Base-by-base conservation (phyloP, 495 filamentous ascomycete species). In the Penicillium waksmanii region DNA sequence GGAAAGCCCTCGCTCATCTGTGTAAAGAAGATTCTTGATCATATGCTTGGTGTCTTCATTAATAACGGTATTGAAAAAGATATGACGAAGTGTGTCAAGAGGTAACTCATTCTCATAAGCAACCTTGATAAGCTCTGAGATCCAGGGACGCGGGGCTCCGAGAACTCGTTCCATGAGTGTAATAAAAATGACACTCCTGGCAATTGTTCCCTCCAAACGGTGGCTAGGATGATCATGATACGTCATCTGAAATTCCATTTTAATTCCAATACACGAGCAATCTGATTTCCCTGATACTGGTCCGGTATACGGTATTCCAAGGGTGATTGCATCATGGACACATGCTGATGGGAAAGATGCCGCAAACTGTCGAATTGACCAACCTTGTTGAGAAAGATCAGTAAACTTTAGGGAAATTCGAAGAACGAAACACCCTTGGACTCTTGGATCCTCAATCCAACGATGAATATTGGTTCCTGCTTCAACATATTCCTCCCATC, bases 1-100 rank as follows among this genome's bases (percentile, higher is more conserved):
- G 4, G 7, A 0, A 12, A 54, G 27, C 3, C 51, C 51, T 6
- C 51, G 52, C 1, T n/a, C 2, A 1, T 27, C 13, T 10, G 6
- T 36, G 27, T 59, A 59, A 0, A 59, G 57, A 18, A 36, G 12
- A 1, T 25, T 19, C 15, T 15, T 34, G 1, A 33, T 49, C 33
- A 59, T 27, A 3, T 33, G 27, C 18, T 6, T 21, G 1, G 51
- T 59, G 11, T 59, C 57, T 5, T 10, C 11, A n/a, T 59, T 54
- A 27, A 38, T 9, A 5, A 59, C 19, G 11, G 46, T 25, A 12
- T 36, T 19, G 2, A 53, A 8, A 18, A 47, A 48, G 11, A 59
- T 9, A 33, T 48, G 35, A 5, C 23, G 43, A 17, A 59, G 23
- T 0, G 31, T 53, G 15, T 48, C 31, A 5, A 36, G 18, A 2